Conservation (phyloP, 768 basidiomycete species). For the Lyophyllum atratum region DNA sequence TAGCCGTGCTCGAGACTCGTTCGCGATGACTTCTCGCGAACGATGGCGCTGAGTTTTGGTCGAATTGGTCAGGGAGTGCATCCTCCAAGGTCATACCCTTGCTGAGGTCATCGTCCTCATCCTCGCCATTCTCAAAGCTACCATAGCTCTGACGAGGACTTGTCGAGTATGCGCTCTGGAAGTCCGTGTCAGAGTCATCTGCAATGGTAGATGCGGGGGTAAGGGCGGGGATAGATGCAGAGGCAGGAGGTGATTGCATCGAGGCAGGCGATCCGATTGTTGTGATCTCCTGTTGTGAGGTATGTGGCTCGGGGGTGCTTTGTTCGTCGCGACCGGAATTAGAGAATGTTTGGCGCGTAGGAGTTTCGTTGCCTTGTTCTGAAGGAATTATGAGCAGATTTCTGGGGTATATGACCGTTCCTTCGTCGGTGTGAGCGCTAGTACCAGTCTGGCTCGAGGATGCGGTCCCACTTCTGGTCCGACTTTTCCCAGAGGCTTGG, state of each 20-base stretch:
- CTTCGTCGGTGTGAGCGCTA: constrained; percentile 31
- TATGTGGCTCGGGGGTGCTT: constrained; percentile 32
- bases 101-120: constrained; percentile 26
- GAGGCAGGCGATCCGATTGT: constrained; percentile 23
- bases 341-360: constrained; percentile 41
- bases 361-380: constrained; percentile 40
- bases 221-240: constrained; percentile 22
- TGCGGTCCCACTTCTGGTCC: constrained; percentile 61
- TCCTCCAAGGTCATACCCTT: constrained; percentile 19
- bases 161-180: constrained; percentile 82
- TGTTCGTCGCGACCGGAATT: constrained; percentile 34
- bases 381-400: constrained; percentile 29
- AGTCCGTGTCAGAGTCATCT: constrained; percentile 83
- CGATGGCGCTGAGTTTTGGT: constrained; percentile 25
- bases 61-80: constrained; percentile 27
- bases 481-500: constrained; percentile 36
- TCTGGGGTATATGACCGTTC: constrained; percentile 26
- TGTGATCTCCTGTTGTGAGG: constrained; percentile 32
- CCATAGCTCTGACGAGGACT: constrained; percentile 72
- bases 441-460: constrained; percentile 58
- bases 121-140: constrained; percentile 40
- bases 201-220: constrained; percentile 26
- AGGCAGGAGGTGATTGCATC: constrained; percentile 6
- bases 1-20: constrained; percentile 62
- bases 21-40: constrained; percentile 43